Evolutionary conservation across 2,329 filamentous ascomycete genomes (phyloP).

Genomic region (Aspergillus bombycis): DNA sequence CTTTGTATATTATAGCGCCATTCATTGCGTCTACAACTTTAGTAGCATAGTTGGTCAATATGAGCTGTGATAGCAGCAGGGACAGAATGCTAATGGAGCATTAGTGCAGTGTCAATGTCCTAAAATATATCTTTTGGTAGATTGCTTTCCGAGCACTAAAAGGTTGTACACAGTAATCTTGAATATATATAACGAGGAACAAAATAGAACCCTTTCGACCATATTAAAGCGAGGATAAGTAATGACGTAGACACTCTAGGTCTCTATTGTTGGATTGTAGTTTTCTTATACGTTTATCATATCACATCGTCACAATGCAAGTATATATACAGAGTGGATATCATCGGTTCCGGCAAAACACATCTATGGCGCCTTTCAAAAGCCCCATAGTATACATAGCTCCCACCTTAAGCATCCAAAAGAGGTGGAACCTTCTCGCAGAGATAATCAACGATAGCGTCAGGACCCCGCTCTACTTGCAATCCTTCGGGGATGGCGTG

Average conservation of each 20-base stretch:
- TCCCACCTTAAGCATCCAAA: conserved; percentile 32
- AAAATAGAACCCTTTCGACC: neutral
- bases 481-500: conserved; percentile 47
- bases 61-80: neutral
- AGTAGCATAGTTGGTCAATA: neutral
- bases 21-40: neutral
- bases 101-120: neutral
- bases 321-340: conserved; percentile 4
- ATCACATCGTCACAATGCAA: neutral
- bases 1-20: neutral
- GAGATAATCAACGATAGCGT: conserved; percentile 48
- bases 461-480: conserved; percentile 47
- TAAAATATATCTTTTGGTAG: neutral
- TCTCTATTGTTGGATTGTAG: neutral
- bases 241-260: neutral
- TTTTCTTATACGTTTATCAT: neutral
- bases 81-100: neutral
- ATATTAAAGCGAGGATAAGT: too few species aligned
- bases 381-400: neutral
- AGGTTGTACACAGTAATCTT: too few species aligned
- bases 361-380: neutral
- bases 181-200: neutral
- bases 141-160: neutral
- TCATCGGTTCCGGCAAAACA: neutral
- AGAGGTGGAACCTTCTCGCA: conserved; percentile 44